phyloP scores from a whole-genome alignment of 352 stramenopile genomes.

The Peronospora belbahrii region DNA sequence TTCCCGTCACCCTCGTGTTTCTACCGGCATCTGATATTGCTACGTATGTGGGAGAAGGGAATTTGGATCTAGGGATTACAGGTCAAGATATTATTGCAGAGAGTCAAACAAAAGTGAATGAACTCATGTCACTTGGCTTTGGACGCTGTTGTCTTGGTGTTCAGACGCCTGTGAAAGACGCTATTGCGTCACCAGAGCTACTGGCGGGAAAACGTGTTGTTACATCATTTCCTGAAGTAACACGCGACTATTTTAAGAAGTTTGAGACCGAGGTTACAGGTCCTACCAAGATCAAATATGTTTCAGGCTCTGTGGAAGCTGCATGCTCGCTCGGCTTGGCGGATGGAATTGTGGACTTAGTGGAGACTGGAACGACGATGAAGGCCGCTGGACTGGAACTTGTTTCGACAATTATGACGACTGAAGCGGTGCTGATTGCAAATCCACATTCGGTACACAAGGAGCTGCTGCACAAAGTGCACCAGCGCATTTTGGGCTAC shows the following conservation, averaged over 20 bases:
- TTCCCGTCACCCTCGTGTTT: constrained; percentile 96
- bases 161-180: constrained; percentile 88
- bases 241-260: constrained; percentile 91
- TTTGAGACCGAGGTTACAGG: constrained; percentile 64
- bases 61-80: constrained; percentile 98
- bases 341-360: constrained; percentile 97
- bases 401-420: constrained; percentile 89
- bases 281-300: constrained; percentile 91
- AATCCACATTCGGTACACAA: constrained; percentile 73
- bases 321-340: constrained; percentile 95
- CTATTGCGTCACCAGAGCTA: constrained; percentile 68
- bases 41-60: constrained; percentile 95
- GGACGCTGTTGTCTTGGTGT: constrained; percentile 94
- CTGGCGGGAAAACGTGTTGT: constrained; percentile 95
- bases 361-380: constrained; percentile 99
- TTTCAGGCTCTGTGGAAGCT: constrained; percentile 96
- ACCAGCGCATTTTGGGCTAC: constrained; percentile 94
- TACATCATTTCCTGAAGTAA: constrained; percentile 93
- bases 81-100: constrained; percentile 93
- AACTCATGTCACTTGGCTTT: constrained; percentile 93
- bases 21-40: constrained; percentile 95
- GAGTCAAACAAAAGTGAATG: constrained; percentile 84
- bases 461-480: constrained; percentile 74
- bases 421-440: constrained; percentile 89
- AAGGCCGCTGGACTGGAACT: constrained; percentile 93